Evolutionary conservation across 371 early-diverging fungal genomes (phyloP), one percentile per base, ranked within the genome.

Genomic region (Nosema bombycis): DNA sequence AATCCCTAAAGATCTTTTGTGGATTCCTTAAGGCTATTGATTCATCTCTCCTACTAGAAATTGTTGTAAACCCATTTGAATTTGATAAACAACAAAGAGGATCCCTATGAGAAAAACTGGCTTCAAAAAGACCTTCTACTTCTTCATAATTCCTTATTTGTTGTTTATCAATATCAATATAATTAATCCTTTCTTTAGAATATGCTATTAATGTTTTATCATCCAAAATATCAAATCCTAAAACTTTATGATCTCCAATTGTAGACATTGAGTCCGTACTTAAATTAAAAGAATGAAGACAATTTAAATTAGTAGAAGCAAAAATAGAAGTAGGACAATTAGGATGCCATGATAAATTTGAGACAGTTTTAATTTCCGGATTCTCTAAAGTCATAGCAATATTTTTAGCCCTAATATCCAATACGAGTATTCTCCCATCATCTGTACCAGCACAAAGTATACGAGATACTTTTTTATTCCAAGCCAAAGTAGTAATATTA

Each of bases 321-420:
- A 80, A n/a, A 15, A 83, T 33, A 15, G 72, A 67, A n/a, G 83
- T 83, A 28, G 34, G 69, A 21, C 26, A 38, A 15, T 34, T 62
- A 0, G 71, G 65, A 58, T 79, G 71, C 78, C 78, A 83, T 69
- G 32, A 72, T 1, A 83, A 30, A 23, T 71, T 38, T 33, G 23
- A 54, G 1, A 83, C 72, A 10, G 15, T 66, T 29, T 15, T 64
- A 60, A 79, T 58, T 2, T 73, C 80, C n/a, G 69, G 63, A 21
- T 69, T 78, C 36, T 61, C 57, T 30, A 84, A 64, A 30, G 79
- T 77, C 61, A 82, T 73, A 2, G 79, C 82, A 29, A 83, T 81
- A 54, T 73, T 75, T 77, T 86, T 84, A 65, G 78, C 78, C 72
- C 80, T 80, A 2, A 84, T 72, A 70, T 86, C 86, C 23, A 86